Conservation (phyloP, 1,284 basidiomycete species). For the Cutaneotrichosporon mucoides region DNA sequence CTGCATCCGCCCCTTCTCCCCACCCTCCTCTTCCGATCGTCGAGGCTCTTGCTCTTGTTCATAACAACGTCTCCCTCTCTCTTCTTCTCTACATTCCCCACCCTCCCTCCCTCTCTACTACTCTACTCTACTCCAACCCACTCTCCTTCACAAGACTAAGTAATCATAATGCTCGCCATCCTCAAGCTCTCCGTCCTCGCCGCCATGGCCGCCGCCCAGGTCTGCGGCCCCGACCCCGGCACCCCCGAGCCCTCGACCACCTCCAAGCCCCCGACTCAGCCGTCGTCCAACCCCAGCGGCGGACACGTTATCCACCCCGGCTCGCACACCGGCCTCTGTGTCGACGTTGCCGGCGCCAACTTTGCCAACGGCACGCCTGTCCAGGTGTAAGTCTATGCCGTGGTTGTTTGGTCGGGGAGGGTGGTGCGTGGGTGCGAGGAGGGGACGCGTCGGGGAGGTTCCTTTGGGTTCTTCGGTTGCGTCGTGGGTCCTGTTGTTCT, state of each 20-base stretch:
- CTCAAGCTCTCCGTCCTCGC: conserved; percentile 15
- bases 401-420: neutral
- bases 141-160: neutral
- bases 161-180: conserved; percentile 15
- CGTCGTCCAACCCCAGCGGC: neutral
- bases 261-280: conserved; percentile 10
- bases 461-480: too few relatives aligned
- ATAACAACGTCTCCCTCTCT: too few relatives aligned
- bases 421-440: too few relatives aligned
- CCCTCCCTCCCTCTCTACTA: neutral
- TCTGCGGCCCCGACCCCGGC: conserved; percentile 10
- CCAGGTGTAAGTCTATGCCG: conserved; percentile 14
- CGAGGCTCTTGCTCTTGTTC: too few relatives aligned
- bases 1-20: neutral
- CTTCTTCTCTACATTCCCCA: too few relatives aligned
- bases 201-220: conserved; percentile 11
- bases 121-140: neutral
- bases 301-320: conserved; percentile 12
- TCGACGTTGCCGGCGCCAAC: conserved; percentile 17
- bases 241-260: conserved; percentile 7
- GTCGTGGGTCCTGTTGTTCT: too few relatives aligned
- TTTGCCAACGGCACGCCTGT: conserved; percentile 24
- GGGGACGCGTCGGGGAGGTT: too few relatives aligned
- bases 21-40: too few relatives aligned
- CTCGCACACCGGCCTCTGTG: conserved; percentile 12